Evolutionary conservation across 2,329 filamentous ascomycete genomes (phyloP).

Genomic region (Botrytis byssoidea): DNA sequence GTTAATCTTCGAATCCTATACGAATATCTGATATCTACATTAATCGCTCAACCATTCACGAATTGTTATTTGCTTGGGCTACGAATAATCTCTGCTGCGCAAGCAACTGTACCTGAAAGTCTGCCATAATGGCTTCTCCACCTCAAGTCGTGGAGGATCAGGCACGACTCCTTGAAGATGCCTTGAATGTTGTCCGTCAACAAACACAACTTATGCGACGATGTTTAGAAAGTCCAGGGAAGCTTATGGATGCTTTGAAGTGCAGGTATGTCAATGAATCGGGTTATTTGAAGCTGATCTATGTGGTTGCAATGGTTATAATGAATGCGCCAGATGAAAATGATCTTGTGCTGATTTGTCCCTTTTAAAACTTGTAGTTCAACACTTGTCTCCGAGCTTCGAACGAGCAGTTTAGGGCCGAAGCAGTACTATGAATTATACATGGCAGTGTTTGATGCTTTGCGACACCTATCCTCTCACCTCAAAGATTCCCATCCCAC

Average conservation of each 20-base stretch:
- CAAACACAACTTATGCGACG: constrained; percentile 97
- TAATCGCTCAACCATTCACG: background rate
- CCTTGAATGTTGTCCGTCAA: constrained; percentile 91
- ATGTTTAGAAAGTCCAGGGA: constrained; percentile 93
- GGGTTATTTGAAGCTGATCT: background rate
- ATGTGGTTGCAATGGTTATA: constrained; percentile 4
- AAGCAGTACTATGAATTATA: constrained; percentile 99
- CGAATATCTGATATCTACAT: constrained; percentile 10
- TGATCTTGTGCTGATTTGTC: constrained; percentile 35
- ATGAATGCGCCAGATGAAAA: constrained; percentile 1
- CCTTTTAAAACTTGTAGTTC: constrained; percentile 59
- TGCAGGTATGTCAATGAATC: constrained; percentile 72
- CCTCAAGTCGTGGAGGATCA: constrained; percentile 68
- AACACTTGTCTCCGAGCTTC: constrained; percentile 95
- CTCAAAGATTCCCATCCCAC: constrained; percentile 96
- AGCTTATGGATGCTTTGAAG: constrained; percentile 99
- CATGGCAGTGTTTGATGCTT: constrained; percentile 97
- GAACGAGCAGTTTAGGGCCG: constrained; percentile 93
- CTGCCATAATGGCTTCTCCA: constrained; percentile 50
- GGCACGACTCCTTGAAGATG: constrained; percentile 95
- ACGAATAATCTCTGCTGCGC: constrained; percentile 30
- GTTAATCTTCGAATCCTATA: background rate
- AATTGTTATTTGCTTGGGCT: constrained; percentile 27
- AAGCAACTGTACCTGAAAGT: constrained; percentile 26
- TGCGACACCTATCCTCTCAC: constrained; percentile 94